Percentiles rank a stretch among this genome's conserved stretches.
phyloP scores from a whole-genome alignment of 163 green algal genomes.

The Chlorella variabilis region DNA sequence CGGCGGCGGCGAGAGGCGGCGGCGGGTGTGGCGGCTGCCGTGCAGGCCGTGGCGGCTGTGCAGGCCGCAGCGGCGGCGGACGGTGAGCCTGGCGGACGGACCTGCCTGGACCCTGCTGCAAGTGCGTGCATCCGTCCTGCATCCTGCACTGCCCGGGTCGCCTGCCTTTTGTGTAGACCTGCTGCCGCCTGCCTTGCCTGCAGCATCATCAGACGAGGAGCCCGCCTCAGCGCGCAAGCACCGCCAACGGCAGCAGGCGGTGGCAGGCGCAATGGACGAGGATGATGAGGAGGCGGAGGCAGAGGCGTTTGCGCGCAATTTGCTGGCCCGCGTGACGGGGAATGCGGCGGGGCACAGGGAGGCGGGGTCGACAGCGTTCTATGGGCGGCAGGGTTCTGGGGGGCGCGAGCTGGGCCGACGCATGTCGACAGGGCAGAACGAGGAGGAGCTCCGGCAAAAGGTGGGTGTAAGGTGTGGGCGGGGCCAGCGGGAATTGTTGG shows the following conservation, averaged over 20 bases:
- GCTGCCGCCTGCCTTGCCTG: neutral
- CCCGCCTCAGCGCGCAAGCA: slow-evolving; percentile 19
- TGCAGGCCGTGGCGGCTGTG: slow-evolving; percentile 28
- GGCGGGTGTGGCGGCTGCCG: slow-evolving; percentile 14
- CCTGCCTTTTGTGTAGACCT: too few relatives aligned
- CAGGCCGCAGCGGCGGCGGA: neutral
- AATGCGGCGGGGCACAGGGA: neutral
- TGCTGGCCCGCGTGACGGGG: slow-evolving; percentile 15
- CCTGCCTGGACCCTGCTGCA: neutral
- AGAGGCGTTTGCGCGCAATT: slow-evolving; percentile 4
- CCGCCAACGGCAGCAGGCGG: neutral
- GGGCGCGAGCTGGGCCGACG: slow-evolving; percentile 9
- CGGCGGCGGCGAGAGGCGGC: slow-evolving; percentile 20
- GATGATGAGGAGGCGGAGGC: slow-evolving; percentile 35
- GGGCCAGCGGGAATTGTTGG: neutral
- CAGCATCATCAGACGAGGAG: slow-evolving; percentile 21
- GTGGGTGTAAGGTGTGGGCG: neutral
- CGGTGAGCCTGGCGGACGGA: neutral
- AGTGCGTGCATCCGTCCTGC: neutral
- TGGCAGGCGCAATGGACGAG: neutral
- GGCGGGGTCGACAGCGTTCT: neutral
- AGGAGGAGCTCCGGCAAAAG: slow-evolving; percentile 49
- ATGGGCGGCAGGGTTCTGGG: neutral
- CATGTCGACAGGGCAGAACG: slow-evolving; percentile 3
- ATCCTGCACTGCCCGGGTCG: neutral